phyloP scores from a whole-genome alignment of 2,329 filamentous ascomycete species.

The Penicillium sp. region DNA sequence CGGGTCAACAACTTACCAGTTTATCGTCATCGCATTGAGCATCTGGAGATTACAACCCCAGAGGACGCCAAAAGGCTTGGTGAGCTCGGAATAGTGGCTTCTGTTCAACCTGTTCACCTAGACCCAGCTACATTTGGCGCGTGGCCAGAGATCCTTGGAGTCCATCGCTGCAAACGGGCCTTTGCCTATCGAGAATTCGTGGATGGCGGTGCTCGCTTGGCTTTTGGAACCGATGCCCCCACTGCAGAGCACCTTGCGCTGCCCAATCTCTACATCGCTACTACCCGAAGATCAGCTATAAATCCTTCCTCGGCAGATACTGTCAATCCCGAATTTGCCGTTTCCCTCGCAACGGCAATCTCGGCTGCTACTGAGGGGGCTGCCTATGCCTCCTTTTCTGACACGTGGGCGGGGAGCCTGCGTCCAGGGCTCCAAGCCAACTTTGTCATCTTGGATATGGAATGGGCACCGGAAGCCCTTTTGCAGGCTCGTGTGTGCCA shows the following conservation, averaged over 20 bases:
- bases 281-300: conserved; percentile 47
- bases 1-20: conserved; percentile 23
- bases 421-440: conserved; percentile 42
- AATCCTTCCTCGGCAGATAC: conserved; percentile 36
- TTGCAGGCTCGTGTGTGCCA: conserved; percentile 40
- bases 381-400: conserved; percentile 48
- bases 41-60: conserved; percentile 50
- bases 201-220: conserved; percentile 43
- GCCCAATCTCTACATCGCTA: conserved; percentile 51
- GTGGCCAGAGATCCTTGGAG: conserved; percentile 47
- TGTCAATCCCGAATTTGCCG: conserved; percentile 44
- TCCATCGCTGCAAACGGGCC: conserved; percentile 45
- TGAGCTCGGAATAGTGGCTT: conserved; percentile 45
- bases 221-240: conserved; percentile 51
- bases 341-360: conserved; percentile 44
- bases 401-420: conserved; percentile 41
- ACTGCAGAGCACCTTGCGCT: conserved; percentile 48
- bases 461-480: conserved; percentile 39
- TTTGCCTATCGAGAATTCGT: conserved; percentile 53
- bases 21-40: conserved; percentile 51
- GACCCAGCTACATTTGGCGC: conserved; percentile 49
- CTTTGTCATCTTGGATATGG: conserved; percentile 46
- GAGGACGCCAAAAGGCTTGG: conserved; percentile 49
- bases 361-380: conserved; percentile 46
- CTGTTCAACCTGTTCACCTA: conserved; percentile 40